Conservation (phyloP, 331 rosid genomes). For the Acacia pycnantha region DNA sequence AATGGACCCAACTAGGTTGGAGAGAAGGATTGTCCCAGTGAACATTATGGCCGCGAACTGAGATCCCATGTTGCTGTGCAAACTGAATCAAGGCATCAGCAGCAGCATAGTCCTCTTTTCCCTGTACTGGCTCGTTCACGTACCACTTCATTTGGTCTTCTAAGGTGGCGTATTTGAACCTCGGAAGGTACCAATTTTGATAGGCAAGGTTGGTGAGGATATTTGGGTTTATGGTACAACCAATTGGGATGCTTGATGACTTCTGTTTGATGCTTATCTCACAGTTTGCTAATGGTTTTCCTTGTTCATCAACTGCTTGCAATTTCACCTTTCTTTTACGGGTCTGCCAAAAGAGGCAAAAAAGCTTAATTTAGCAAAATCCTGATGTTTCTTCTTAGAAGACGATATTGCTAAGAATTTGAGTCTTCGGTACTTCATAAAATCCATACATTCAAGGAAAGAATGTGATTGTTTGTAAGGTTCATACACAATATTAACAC, state of each 20-base stretch:
- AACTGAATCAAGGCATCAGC: slow-evolving; percentile 61
- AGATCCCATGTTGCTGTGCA: slow-evolving; percentile 37
- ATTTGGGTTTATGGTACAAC: slow-evolving; percentile 48
- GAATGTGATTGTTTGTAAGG: background rate
- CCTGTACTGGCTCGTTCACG: slow-evolving; percentile 38
- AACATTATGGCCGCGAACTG: slow-evolving; percentile 67
- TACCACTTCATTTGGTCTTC: slow-evolving; percentile 87
- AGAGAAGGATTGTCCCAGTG: slow-evolving; percentile 51
- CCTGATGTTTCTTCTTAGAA: background rate
- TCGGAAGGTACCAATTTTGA: slow-evolving; percentile 58
- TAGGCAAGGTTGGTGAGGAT: slow-evolving; percentile 34
- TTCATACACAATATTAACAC: no score
- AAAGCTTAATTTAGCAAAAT: background rate
- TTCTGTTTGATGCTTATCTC: slow-evolving; percentile 34
- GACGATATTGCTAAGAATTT: background rate
- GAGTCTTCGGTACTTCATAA: background rate
- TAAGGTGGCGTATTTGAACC: slow-evolving; percentile 61
- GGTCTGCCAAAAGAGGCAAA: slow-evolving; percentile 31
- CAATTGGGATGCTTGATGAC: slow-evolving; percentile 49
- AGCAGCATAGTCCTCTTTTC: slow-evolving; percentile 39
- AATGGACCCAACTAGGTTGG: slow-evolving; percentile 54
- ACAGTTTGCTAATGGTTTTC: slow-evolving; percentile 53
- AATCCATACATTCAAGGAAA: background rate
- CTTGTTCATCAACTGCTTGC: slow-evolving; percentile 42
- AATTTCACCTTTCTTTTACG: slow-evolving; percentile 43